Evolutionary conservation across 2,329 filamentous ascomycete species (phyloP).

Genomic region (Pestalotiopsis sp.): DNA sequence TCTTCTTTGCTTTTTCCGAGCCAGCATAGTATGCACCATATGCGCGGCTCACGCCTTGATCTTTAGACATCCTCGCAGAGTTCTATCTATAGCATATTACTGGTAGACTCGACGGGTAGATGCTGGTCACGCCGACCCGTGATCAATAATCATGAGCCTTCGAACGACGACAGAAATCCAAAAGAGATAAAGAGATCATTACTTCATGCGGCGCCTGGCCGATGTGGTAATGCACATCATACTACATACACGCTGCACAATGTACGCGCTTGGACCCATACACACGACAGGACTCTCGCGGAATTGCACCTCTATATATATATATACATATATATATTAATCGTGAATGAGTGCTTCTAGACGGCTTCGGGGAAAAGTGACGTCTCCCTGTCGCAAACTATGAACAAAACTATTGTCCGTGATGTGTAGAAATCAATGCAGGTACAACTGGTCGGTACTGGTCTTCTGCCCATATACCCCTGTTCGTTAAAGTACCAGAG

Average conservation of each 20-base stretch:
- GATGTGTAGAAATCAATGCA: neutral
- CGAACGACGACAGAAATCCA: neutral
- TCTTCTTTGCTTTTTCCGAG: neutral
- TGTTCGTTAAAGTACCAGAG: neutral
- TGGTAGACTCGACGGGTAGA: neutral
- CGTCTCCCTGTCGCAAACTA: neutral
- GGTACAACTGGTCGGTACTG: neutral
- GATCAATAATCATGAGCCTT: neutral
- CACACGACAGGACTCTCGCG: neutral
- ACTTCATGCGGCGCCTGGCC: neutral
- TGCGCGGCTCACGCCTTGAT: neutral
- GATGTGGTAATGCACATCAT: neutral
- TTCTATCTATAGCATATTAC: neutral
- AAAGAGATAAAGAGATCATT: neutral
- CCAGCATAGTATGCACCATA: neutral
- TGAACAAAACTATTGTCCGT: neutral
- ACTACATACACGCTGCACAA: neutral
- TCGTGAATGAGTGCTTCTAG: neutral
- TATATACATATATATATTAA: neutral
- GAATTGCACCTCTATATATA: neutral
- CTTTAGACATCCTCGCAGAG: neutral
- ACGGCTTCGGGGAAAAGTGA: neutral
- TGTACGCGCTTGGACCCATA: neutral
- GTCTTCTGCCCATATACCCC: neutral
- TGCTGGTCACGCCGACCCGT: neutral